Evolutionary conservation across 352 stramenopile species (phyloP).

Genomic region (Phytophthora rubi): DNA sequence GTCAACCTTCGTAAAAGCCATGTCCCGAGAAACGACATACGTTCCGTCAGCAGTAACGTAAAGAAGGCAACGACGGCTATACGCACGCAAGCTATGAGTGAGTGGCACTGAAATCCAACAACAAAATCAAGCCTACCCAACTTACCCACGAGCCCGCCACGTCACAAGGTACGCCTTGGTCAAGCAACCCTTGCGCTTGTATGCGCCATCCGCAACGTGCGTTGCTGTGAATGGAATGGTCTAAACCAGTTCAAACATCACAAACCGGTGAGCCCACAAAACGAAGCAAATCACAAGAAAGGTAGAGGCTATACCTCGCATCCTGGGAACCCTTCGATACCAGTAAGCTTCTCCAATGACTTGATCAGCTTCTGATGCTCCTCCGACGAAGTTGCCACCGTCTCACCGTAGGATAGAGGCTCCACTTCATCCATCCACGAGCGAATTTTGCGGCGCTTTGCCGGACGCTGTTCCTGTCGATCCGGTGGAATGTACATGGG

Average conservation of each 20-base stretch:
- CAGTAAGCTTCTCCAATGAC: slow-evolving; percentile 74
- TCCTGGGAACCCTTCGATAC: slow-evolving; percentile 77
- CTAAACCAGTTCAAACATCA: slow-evolving; percentile 30
- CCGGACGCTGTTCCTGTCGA: slow-evolving; percentile 55
- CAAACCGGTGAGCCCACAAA: background rate
- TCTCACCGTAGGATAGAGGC: slow-evolving; percentile 68
- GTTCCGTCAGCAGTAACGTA: slow-evolving; percentile 71
- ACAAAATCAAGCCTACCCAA: background rate
- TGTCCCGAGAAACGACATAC: slow-evolving; percentile 83
- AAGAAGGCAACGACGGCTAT: slow-evolving; percentile 79
- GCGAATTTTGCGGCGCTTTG: slow-evolving; percentile 88
- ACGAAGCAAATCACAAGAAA: background rate
- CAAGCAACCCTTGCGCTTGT: slow-evolving; percentile 73
- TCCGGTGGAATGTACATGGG: slow-evolving; percentile 75
- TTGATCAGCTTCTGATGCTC: slow-evolving; percentile 62
- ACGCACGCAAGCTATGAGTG: slow-evolving; percentile 10
- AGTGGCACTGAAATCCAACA: slow-evolving; percentile 1
- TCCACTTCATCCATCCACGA: slow-evolving; percentile 86
- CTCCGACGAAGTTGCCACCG: slow-evolving; percentile 61
- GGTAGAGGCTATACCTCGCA: slow-evolving; percentile 60
- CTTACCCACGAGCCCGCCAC: slow-evolving; percentile 83
- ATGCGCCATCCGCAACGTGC: slow-evolving; percentile 75
- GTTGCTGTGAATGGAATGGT: slow-evolving; percentile 87
- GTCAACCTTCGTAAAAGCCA: slow-evolving; percentile 88
- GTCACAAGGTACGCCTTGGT: slow-evolving; percentile 88